These are phyloP conservation scores for Cutaneotrichosporon mucoides DNA, from an alignment of 1,284 basidiomycete species.

Conservation along the genomic window DNA sequence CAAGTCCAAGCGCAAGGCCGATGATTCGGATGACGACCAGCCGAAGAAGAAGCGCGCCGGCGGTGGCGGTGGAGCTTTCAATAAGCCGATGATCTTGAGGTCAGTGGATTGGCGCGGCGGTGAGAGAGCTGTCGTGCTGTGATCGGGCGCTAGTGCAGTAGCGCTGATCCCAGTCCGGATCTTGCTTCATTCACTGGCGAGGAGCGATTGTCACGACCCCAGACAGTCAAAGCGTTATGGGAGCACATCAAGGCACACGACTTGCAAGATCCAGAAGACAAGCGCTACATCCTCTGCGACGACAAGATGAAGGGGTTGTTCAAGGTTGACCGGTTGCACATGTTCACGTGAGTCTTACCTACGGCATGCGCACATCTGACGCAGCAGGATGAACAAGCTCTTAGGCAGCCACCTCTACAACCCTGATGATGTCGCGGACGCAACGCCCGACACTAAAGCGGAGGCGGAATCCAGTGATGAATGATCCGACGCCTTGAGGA, in stretches of 20 bases:
- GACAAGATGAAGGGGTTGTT: slow-evolving; percentile 50
- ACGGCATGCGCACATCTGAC: too few species aligned
- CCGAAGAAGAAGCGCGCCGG: slow-evolving; percentile 25
- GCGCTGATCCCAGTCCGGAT: slow-evolving; percentile 28
- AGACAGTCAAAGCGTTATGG: slow-evolving; percentile 56
- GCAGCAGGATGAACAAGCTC: slow-evolving; percentile 47
- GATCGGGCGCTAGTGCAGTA: too few species aligned
- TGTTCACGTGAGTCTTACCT: slow-evolving; percentile 45
- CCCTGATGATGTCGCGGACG: slow-evolving; percentile 34
- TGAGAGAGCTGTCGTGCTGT: not conserved
- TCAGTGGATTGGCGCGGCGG: slow-evolving; percentile 13
- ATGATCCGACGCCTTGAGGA: too few species aligned
- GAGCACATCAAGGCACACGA: slow-evolving; percentile 53
- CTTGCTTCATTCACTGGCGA: slow-evolving; percentile 38
- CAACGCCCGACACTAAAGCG: slow-evolving; percentile 2
- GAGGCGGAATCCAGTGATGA: too few species aligned
- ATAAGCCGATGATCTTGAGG: slow-evolving; percentile 48
- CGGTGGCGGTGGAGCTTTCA: slow-evolving; percentile 45
- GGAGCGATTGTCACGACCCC: slow-evolving; percentile 48
- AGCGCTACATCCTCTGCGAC: slow-evolving; percentile 54
- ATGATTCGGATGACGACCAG: slow-evolving; percentile 22
- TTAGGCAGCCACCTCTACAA: slow-evolving; percentile 39
- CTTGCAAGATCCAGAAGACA: slow-evolving; percentile 53
- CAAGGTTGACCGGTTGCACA: slow-evolving; percentile 51
- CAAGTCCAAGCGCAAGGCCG: slow-evolving; percentile 20